Conservation (phyloP, 805 yeast species). For the Starmera dryadoides region DNA sequence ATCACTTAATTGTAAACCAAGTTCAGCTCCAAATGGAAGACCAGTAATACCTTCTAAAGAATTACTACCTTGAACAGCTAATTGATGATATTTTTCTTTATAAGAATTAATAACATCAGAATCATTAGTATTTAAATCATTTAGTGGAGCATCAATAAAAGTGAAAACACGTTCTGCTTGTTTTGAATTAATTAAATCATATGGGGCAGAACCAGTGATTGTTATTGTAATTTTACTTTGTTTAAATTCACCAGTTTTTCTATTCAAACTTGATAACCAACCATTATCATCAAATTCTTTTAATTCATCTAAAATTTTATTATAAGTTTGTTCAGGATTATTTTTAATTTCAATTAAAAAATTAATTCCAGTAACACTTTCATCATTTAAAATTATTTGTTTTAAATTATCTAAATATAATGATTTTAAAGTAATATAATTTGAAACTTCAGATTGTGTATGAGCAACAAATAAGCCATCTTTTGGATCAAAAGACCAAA, state of each 20-base stretch:
- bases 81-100: constrained; percentile 3
- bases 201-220: constrained; percentile 61
- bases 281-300: constrained; percentile 38
- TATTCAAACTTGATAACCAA: constrained; percentile 45
- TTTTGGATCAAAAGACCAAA: constrained; percentile 34
- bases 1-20: constrained; percentile 19
- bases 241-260: constrained; percentile 22
- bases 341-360: constrained; percentile 56
- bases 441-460: constrained; percentile 36
- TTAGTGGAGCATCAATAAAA: constrained; percentile 37
- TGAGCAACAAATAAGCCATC: constrained; percentile 57
- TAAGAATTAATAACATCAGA: no score
- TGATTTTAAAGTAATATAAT: constrained; percentile 35
- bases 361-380: not conserved
- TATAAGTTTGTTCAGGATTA: constrained; percentile 35
- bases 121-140: constrained; percentile 15
- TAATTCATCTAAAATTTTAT: constrained; percentile 35
- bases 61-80: constrained; percentile 34
- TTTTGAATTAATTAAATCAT: constrained; percentile 26
- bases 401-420: constrained; percentile 47
- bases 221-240: constrained; percentile 56
- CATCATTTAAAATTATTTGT: not conserved
- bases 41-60: constrained; percentile 26
- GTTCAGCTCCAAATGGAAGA: constrained; percentile 3
- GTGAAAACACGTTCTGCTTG: constrained; percentile 5